These are phyloP conservation scores for Colletotrichum brevisporum DNA, from an alignment of 2,329 filamentous ascomycete genomes.

Conservation along the genomic window DNA sequence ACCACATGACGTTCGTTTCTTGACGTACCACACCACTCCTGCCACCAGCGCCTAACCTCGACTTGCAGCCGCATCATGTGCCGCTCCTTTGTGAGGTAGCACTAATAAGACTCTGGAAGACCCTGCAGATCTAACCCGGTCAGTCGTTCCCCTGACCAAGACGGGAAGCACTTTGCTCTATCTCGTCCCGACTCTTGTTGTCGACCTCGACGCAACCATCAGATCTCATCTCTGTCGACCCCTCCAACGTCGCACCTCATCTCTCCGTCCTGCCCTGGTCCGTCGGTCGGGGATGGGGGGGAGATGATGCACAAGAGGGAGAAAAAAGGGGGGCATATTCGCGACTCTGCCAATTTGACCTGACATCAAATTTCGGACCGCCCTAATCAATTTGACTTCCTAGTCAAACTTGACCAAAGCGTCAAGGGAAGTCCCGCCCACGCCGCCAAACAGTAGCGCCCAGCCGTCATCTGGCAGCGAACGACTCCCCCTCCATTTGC, in stretches of 20 bases:
- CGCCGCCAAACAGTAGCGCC: conserved; percentile 20
- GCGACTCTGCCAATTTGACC: conserved; percentile 33
- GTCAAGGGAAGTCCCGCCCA: conserved; percentile 33
- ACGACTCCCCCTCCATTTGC: no score
- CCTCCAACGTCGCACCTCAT: conserved; percentile 6
- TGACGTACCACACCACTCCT: no score
- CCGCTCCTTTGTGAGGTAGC: conserved; percentile 24
- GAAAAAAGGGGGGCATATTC: conserved; percentile 25
- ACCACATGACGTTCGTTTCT: conserved; percentile 38
- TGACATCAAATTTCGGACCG: conserved; percentile 40
- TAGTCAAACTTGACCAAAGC: conserved; percentile 39
- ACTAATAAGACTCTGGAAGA: conserved; percentile 3
- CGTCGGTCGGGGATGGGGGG: no score
- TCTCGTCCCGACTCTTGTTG: no score
- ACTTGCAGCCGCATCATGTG: conserved; percentile 39
- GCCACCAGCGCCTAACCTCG: no score
- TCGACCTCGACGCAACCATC: background rate
- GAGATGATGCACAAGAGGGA: no score
- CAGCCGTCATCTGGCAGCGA: background rate
- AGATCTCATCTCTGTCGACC: conserved; percentile 29
- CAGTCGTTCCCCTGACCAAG: background rate
- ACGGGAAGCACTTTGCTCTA: no score
- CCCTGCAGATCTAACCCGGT: conserved; percentile 15
- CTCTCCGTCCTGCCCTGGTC: background rate
- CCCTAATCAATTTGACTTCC: conserved; percentile 40